Evolutionary conservation across 352 stramenopile genomes (phyloP), one percentile per base, ranked within the genome.

Genomic region (Pythium apleroticum): DNA sequence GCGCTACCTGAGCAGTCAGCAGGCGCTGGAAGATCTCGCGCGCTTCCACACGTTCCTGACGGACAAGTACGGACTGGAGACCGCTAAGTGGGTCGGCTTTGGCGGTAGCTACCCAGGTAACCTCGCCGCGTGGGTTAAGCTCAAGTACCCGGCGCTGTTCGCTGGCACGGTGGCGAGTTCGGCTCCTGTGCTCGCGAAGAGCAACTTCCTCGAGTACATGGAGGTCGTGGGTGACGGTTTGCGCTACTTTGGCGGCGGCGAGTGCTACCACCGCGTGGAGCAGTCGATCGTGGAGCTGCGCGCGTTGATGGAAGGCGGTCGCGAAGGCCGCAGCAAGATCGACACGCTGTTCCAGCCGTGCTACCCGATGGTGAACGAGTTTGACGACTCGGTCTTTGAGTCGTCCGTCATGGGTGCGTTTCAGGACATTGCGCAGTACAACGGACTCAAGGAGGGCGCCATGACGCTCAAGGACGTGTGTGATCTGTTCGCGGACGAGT

Each of bases 21-120:
- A 93, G 72, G 96, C 95, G 48, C 76, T 99, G 20, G 85, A 83
- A 4, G 96, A 99, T 74, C 74, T 98, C 55, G 88, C 92, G 20
- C 77, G 84, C 57, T 98, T 98, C 69, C 84, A 93, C 56, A 64
- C 73, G 11, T 95, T 89, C 58, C 63, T 93, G 57, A 81, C 68
- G 22, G 73, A 88, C 35, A 78, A 83, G 63, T 91, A 93, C 60
- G 77, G 84, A 1, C 65, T 97, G 2, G 69, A 71, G 14, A 63
- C 75, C 37, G 41, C 70, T 50, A 89, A 93, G 68, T 98, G 92
- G 94, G 81, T 99, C 33, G 93, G 89, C 3, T 99, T 97, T 78
- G 96, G 96, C n/a, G 96, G 94, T 0, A 97, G 80, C 59, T 99
- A 99, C 77, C 94, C 96, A 6, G 96, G 96, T 10, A 98, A 97